Percentiles rank a stretch among this genome's conserved stretches.
Evolutionary conservation across 345 rosid genomes (phyloP).

Genomic region (Anastatica hierochuntica): DNA sequence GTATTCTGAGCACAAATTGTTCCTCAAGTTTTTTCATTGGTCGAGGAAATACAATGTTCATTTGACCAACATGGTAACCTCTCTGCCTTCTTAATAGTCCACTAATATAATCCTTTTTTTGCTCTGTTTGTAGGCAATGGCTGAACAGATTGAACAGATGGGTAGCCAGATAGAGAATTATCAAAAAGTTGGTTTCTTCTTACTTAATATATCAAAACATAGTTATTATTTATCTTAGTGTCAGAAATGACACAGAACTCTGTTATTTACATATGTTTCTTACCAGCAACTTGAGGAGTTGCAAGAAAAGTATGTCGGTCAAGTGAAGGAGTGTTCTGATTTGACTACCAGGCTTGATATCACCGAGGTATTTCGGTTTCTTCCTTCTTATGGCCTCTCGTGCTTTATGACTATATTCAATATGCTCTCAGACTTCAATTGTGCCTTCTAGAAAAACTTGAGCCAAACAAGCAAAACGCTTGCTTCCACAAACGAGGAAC

Average conservation of each 20-base stretch:
- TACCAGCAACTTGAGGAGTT: conserved; percentile 76
- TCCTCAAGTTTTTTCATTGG: too few species aligned
- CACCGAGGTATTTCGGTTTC: conserved; percentile 55
- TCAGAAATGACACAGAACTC: not conserved
- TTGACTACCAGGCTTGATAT: conserved; percentile 58
- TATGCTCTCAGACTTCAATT: conserved; percentile 9
- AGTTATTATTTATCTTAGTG: not conserved
- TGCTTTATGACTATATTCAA: not conserved
- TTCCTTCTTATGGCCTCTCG: not conserved
- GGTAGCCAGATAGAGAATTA: conserved; percentile 48
- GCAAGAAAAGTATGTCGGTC: conserved; percentile 56
- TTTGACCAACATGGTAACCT: too few species aligned
- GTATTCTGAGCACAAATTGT: too few species aligned
- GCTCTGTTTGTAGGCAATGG: conserved; percentile 55
- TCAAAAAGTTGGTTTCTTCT: conserved; percentile 58
- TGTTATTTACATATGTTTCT: conserved; percentile 9
- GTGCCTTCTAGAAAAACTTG: conserved; percentile 48
- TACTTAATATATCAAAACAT: not conserved
- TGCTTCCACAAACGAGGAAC: conserved; percentile 53
- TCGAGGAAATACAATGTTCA: not conserved
- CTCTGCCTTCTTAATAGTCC: not conserved
- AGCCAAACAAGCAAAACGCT: conserved; percentile 55
- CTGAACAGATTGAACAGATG: conserved; percentile 90
- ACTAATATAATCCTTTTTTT: not conserved
- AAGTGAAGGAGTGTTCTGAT: conserved; percentile 61